Conservation (phyloP, 2,329 filamentous ascomycete genomes). For the Xylaria sp. region DNA sequence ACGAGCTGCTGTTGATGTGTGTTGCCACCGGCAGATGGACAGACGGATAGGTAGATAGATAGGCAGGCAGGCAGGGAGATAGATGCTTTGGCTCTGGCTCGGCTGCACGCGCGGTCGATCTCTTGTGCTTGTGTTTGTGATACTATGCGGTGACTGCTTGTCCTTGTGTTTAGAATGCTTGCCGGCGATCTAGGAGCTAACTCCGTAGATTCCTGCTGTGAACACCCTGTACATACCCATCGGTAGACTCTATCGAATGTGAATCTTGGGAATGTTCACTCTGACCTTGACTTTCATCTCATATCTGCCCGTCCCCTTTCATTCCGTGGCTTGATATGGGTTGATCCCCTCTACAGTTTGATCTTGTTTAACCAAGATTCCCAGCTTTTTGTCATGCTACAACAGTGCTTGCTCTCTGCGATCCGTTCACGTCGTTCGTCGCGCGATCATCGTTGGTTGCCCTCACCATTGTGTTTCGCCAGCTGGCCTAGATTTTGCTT, state of each 20-base stretch:
- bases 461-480: background rate
- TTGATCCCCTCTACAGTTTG: background rate
- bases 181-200: background rate
- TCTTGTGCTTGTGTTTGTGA: conserved; percentile 1
- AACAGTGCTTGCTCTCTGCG: background rate
- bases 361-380: too few species aligned
- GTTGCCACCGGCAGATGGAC: background rate
- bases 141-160: background rate
- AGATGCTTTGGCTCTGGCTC: background rate
- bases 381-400: background rate
- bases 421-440: too few species aligned
- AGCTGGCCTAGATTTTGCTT: background rate
- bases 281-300: background rate
- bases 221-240: background rate
- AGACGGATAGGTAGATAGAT: too few species aligned
- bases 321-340: background rate
- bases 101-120: too few species aligned
- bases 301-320: background rate
- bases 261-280: too few species aligned
- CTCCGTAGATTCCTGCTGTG: background rate
- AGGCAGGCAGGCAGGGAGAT: too few species aligned
- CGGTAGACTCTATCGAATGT: background rate
- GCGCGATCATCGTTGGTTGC: background rate
- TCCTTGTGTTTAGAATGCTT: background rate
- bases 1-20: background rate